These are phyloP conservation scores for Penicillium sp. DNA, from an alignment of 2,329 filamentous ascomycete genomes.

Conservation along the genomic window DNA sequence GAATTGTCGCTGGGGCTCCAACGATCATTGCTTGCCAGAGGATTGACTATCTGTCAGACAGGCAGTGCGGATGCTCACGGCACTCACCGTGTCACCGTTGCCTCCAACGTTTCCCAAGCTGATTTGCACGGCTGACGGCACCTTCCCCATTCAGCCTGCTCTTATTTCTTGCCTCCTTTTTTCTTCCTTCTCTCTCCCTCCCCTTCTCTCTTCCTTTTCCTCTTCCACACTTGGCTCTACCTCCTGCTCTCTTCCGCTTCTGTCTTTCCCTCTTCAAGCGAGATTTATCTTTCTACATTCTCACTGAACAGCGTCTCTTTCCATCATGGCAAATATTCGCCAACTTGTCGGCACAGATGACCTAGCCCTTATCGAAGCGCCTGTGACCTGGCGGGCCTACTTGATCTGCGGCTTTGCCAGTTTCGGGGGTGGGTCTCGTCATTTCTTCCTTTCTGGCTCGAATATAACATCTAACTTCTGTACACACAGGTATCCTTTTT, in stretches of 20 bases:
- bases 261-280: background rate
- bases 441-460: constrained; percentile 31
- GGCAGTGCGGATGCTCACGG: background rate
- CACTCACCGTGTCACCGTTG: constrained; percentile 15
- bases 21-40: background rate
- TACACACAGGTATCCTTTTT: constrained; percentile 15
- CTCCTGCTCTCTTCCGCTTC: background rate
- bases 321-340: constrained; percentile 11
- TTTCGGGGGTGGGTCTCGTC: constrained; percentile 52
- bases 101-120: background rate
- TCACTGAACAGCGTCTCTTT: background rate
- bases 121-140: constrained; percentile 9
- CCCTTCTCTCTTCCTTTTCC: background rate
- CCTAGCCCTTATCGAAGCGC: constrained; percentile 62
- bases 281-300: background rate
- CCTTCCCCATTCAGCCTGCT: constrained; percentile 9
- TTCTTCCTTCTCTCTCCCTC: background rate
- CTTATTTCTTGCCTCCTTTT: background rate
- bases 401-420: constrained; percentile 67
- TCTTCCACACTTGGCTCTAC: background rate
- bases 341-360: constrained; percentile 42
- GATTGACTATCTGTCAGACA: background rate
- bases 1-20: background rate
- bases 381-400: constrained; percentile 67
- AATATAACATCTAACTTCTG: background rate